Evolutionary conservation across 2,329 filamentous ascomycete species (phyloP).

Genomic region (Trichophyton benhamiae): DNA sequence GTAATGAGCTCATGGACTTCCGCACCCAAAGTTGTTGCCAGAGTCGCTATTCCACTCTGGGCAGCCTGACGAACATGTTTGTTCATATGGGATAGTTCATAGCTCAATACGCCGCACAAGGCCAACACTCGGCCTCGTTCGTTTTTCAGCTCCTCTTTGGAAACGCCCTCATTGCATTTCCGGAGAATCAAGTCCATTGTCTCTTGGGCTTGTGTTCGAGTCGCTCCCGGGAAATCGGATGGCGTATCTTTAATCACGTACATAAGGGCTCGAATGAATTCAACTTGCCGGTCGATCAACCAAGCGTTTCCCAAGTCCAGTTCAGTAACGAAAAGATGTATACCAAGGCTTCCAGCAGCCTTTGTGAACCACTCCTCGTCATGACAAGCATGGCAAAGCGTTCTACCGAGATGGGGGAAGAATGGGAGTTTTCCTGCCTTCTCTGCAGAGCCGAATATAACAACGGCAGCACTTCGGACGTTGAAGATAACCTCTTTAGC

Average conservation of each 20-base stretch:
- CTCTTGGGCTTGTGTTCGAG: slow-evolving; percentile 66
- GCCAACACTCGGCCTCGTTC: slow-evolving; percentile 56
- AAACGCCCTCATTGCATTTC: slow-evolving; percentile 64
- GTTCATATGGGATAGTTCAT: slow-evolving; percentile 90
- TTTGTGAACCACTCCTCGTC: slow-evolving; percentile 99
- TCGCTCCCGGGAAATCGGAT: slow-evolving; percentile 80
- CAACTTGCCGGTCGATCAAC: slow-evolving; percentile 69
- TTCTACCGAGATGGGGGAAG: slow-evolving; percentile 68
- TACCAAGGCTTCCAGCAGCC: slow-evolving; percentile 79
- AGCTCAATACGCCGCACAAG: slow-evolving; percentile 74
- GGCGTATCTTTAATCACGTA: slow-evolving; percentile 99
- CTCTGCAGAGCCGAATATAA: slow-evolving; percentile 64
- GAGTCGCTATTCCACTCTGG: slow-evolving; percentile 64
- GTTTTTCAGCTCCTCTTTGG: slow-evolving; percentile 65
- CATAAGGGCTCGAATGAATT: slow-evolving; percentile 81
- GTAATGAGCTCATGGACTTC: slow-evolving; percentile 80
- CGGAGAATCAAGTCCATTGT: slow-evolving; percentile 69
- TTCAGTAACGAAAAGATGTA: slow-evolving; percentile 74
- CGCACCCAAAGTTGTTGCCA: slow-evolving; percentile 64
- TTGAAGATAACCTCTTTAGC: slow-evolving; percentile 67
- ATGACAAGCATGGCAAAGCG: slow-evolving; percentile 89
- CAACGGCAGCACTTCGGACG: slow-evolving; percentile 61
- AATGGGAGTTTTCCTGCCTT: slow-evolving; percentile 67
- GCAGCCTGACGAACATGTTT: slow-evolving; percentile 83
- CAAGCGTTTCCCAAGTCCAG: slow-evolving; percentile 73